Base-by-base conservation (phyloP, 768 basidiomycete genomes). In the Suillus decipiens region DNA sequence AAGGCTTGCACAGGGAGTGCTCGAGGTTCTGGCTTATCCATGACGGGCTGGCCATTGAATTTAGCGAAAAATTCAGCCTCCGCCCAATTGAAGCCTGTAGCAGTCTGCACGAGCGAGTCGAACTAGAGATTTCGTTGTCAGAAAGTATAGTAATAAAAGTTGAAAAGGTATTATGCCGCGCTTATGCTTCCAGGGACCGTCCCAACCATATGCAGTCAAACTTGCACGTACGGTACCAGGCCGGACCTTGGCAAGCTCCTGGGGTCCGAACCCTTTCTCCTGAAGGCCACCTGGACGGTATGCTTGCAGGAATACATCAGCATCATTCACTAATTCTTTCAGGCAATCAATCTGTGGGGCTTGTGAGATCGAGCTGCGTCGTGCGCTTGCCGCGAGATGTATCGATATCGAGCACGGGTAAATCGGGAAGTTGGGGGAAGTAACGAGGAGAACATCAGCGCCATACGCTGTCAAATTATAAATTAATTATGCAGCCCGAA, bases 341-440 rank as follows among this genome's bases (percentile, higher is more conserved):
- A 86, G 75, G 9, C 59, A 77, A 11, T 70, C 67, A 10, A 64
- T 67, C 59, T 82, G 82, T 1, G 63, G 28, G 8, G 65, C 28
- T 1, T 51, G 48, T 77, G 7, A 89, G 76, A 63, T 88, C 84
- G 4, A 88, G 80, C 68, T 88, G 87, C 0, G 86, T 80, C 0
- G 86, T 86, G 45, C 85, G 81, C 71, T 88, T 89, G 1, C 86
- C 86, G 8, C 86, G 77, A 4, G 87, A 86, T 0, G 86, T 88
- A 55, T 87, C 86, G 12, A 77, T 66, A 67, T 88, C 87, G 0
- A 87, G 70, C 0, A 71, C 61, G 0, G 86, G 86, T 2, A 86
- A 71, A 0, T 78, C 71, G 0, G 87, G 87, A 12, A 88, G 77
- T 12, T 75, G 0, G 84, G 85, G 0, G 86, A 86, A 12, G 86